Evolutionary conservation across 306 rosid species (phyloP).

Genomic region (Ammopiptanthus mongolicus): DNA sequence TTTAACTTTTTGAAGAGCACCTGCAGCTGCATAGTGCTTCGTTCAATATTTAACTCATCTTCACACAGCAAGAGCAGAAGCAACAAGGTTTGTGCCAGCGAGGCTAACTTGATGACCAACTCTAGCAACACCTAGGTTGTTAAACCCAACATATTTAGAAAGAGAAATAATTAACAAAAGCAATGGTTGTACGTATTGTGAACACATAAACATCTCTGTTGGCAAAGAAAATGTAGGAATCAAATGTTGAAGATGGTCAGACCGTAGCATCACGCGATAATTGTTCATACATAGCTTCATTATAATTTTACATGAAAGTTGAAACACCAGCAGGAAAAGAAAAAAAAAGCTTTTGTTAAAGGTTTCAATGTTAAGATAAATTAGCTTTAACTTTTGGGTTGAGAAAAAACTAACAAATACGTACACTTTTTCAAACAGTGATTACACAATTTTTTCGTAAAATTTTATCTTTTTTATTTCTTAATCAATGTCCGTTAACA

Average conservation of each 20-base stretch:
- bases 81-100: too few species aligned
- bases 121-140: not conserved
- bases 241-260: not conserved
- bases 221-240: not conserved
- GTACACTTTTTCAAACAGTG: too few species aligned
- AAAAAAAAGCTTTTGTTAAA: not conserved
- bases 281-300: not conserved
- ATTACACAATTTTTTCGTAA: too few species aligned
- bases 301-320: not conserved
- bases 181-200: not conserved
- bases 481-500: too few species aligned
- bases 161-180: not conserved
- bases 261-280: not conserved
- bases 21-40: not conserved
- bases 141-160: not conserved
- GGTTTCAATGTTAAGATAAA: not conserved
- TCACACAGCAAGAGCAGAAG: not conserved
- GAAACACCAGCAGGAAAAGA: not conserved
- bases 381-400: not conserved
- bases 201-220: not conserved
- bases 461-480: too few species aligned
- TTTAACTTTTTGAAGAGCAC: constrained; percentile 29
- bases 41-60: not conserved
- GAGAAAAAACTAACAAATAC: too few species aligned
- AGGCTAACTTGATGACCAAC: not conserved